Base-by-base conservation (phyloP, 352 stramenopile genomes). In the Globisporangium splendens region DNA sequence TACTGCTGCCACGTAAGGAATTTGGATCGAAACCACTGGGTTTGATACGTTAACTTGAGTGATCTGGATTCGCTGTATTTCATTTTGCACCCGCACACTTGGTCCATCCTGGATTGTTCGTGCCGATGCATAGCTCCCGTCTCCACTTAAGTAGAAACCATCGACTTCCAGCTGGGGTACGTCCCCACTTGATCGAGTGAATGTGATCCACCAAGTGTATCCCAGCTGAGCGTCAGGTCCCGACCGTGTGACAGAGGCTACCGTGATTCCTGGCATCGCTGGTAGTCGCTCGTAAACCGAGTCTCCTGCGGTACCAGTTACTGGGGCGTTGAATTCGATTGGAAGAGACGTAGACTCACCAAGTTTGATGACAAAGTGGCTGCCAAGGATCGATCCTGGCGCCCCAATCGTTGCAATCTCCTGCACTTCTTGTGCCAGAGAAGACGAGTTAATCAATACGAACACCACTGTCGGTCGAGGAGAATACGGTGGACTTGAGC, bases 141-240 rank as follows among this genome's bases (percentile, higher is more conserved):
- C 62, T 10, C 53, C 68, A 5, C 12, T 47, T 3, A 80, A 35
- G 24, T 75, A 49, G 3, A 56, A 41, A 38, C 41, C 50, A 31
- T 74, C 58, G 8, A 41, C 65, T 44, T 48, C 24, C 1, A 84
- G 59, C 35, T 66, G 41, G 1, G 62, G 41, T 2, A 84, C 41
- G 50, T 81, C 60, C 1, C 74, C 74, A 41, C 66, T 66, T 13
- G 54, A 50, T 1, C 62, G 47, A 7, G 54, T 43, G 28, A 85
- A 85, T 18, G 72, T 79, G 13, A 85, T 54, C 3, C 59, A 56
- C 75, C 75, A 85, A 6, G 57, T 46, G 59, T 67, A 84, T 8
- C 67, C 63, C n/a, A 50, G 46, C 24, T 71, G 62, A 18, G 66
- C 54, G 50, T 86, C 62, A 14, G 66, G 68, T 1, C 64, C 73